These are phyloP conservation scores for Alternaria burnsii DNA, from an alignment of 2,329 filamentous ascomycete species.

Conservation along the genomic window DNA sequence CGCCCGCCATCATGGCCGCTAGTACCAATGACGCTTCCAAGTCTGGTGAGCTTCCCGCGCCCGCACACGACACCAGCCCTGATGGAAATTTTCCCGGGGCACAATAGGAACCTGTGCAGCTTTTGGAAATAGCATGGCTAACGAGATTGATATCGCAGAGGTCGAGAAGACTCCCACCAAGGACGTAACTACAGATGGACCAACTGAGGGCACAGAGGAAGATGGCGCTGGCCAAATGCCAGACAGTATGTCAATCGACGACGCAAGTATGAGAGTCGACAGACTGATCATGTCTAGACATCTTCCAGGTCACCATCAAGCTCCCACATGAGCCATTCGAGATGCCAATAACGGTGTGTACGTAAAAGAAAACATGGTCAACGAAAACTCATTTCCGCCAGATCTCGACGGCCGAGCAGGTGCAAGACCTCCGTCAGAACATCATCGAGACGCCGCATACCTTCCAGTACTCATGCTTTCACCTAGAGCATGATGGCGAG, in stretches of 20 bases:
- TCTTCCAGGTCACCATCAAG: conserved; percentile 78
- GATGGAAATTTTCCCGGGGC: background rate
- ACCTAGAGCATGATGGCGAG: conserved; percentile 88
- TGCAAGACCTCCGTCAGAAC: conserved; percentile 96
- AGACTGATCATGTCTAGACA: conserved; percentile 47
- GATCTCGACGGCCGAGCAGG: conserved; percentile 93
- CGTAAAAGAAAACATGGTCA: background rate
- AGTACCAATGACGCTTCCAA: conserved; percentile 50
- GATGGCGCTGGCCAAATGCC: conserved; percentile 38
- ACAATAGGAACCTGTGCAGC: background rate
- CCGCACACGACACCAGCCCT: conserved; percentile 14
- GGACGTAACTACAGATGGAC: conserved; percentile 31
- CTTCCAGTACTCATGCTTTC: conserved; percentile 98
- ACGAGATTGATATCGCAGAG: conserved; percentile 32
- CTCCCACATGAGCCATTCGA: conserved; percentile 81
- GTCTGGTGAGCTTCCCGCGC: conserved; percentile 43
- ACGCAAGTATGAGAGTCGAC: background rate
- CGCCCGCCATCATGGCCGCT: conserved; percentile 43
- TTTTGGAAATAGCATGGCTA: conserved; percentile 35
- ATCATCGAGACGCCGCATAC: conserved; percentile 92
- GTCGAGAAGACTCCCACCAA: conserved; percentile 35
- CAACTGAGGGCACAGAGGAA: conserved; percentile 34
- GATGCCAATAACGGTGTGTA: conserved; percentile 81
- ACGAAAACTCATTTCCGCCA: conserved; percentile 52
- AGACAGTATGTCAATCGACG: conserved; percentile 39